These are phyloP conservation scores for Ophiostoma himal-ulmi DNA, from an alignment of 2,329 filamentous ascomycete genomes.

Conservation along the genomic window DNA sequence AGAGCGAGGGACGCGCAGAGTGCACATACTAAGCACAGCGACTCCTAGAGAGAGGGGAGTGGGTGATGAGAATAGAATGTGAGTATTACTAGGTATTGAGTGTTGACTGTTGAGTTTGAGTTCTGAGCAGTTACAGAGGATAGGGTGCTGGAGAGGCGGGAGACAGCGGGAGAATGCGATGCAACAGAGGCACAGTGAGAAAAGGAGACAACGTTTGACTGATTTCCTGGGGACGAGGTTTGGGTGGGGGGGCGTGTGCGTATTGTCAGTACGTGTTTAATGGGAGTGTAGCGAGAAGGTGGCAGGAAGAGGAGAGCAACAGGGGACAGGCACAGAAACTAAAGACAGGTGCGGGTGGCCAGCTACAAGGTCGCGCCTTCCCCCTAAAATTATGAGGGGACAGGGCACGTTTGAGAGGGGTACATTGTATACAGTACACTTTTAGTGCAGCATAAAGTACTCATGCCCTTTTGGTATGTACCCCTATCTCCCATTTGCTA, in stretches of 20 bases:
- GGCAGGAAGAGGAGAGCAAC: background rate
- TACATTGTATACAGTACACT: background rate
- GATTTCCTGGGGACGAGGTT: constrained; percentile 19
- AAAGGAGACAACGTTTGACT: constrained; percentile 15
- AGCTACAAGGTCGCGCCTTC: constrained; percentile 9
- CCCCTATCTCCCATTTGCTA: background rate
- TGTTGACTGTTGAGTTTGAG: background rate
- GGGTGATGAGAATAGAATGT: background rate
- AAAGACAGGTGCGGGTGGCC: background rate
- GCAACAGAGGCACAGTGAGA: background rate
- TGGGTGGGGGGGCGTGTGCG: constrained; percentile 15
- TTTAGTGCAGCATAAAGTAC: background rate
- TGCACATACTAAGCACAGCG: background rate
- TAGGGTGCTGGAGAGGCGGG: background rate
- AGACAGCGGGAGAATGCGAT: background rate
- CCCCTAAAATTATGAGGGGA: background rate
- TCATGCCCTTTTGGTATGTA: background rate
- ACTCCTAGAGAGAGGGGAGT: background rate
- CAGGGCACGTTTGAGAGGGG: constrained; percentile 9
- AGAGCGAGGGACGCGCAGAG: background rate
- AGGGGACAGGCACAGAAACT: background rate
- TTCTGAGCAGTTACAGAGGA: background rate
- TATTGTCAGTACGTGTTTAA: background rate
- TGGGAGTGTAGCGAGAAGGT: background rate
- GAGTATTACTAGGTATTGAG: too few species aligned